Percentiles rank a stretch among this genome's conserved stretches.
Evolutionary conservation across 1,139 yeast genomes (phyloP).

Genomic region (Yamadazyma diospyri): DNA sequence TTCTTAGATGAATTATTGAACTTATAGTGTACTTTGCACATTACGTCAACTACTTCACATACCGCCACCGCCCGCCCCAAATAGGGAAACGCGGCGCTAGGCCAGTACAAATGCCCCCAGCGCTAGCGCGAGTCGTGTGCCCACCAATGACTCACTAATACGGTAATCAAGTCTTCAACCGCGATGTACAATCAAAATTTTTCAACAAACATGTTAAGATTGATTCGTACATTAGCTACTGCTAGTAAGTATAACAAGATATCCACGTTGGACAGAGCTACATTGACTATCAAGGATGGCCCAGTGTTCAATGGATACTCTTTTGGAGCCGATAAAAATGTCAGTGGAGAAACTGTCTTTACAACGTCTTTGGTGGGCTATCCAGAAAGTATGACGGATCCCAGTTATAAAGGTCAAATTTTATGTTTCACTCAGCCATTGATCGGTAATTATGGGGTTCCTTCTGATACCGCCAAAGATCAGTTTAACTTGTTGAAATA

Average conservation of each 20-base stretch:
- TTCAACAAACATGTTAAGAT: constrained; percentile 7
- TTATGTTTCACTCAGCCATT: constrained; percentile 95
- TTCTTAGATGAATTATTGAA: no score
- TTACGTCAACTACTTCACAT: no score
- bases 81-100: not conserved
- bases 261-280: constrained; percentile 69
- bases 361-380: constrained; percentile 96
- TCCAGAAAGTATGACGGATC: constrained; percentile 98
- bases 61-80: no score
- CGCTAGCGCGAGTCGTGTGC: no score
- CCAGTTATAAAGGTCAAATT: constrained; percentile 94
- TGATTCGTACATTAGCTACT: constrained; percentile 36
- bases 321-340: constrained; percentile 88
- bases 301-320: constrained; percentile 92
- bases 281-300: constrained; percentile 87
- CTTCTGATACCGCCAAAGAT: constrained; percentile 76
- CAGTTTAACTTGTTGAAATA: constrained; percentile 80
- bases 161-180: constrained; percentile 33
- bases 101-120: not conserved
- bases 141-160: constrained; percentile 18
- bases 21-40: no score
- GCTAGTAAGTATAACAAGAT: constrained; percentile 37
- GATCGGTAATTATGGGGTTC: constrained; percentile 97
- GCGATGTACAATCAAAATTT: constrained; percentile 37
- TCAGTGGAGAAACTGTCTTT: constrained; percentile 96